These are phyloP conservation scores for Heliosperma pusillum DNA, from an alignment of 148 eudicot genomes.

Conservation along the genomic window DNA sequence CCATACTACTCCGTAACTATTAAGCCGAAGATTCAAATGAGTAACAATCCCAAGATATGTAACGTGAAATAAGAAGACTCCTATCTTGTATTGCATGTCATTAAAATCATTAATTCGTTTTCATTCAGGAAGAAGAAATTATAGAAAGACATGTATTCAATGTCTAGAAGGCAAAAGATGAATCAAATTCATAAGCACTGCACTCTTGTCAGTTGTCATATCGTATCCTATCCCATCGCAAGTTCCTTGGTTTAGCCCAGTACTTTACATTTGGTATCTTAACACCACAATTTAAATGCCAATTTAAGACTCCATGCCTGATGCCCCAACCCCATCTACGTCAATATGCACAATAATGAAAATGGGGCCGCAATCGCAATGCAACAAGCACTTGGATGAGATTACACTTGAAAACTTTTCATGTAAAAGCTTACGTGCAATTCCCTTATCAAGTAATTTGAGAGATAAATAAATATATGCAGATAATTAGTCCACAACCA, in stretches of 20 bases:
- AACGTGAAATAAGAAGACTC: background rate
- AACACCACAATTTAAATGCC: constrained; percentile 21
- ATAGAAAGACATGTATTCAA: too few relatives aligned
- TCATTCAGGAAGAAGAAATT: background rate
- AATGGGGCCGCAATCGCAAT: constrained; percentile 7
- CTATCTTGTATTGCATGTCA: background rate
- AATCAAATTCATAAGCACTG: background rate
- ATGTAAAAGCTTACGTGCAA: constrained; percentile 21
- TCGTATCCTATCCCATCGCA: background rate
- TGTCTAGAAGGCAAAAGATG: background rate
- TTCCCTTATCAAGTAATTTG: constrained; percentile 16
- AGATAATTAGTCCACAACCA: constrained; percentile 23
- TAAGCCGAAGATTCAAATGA: too few relatives aligned
- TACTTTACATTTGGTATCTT: background rate
- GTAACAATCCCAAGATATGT: background rate
- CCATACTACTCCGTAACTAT: too few relatives aligned
- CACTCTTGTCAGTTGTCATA: background rate
- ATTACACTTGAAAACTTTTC: background rate
- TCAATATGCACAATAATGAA: constrained; percentile 19
- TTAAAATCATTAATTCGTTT: background rate
- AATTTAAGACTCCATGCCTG: background rate
- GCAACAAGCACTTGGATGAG: constrained; percentile 10
- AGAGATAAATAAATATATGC: constrained; percentile 12
- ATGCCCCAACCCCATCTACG: constrained; percentile 18
- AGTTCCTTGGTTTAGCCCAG: background rate